Conservation (phyloP, 257 asterid species). For the Catharanthus roseus region DNA sequence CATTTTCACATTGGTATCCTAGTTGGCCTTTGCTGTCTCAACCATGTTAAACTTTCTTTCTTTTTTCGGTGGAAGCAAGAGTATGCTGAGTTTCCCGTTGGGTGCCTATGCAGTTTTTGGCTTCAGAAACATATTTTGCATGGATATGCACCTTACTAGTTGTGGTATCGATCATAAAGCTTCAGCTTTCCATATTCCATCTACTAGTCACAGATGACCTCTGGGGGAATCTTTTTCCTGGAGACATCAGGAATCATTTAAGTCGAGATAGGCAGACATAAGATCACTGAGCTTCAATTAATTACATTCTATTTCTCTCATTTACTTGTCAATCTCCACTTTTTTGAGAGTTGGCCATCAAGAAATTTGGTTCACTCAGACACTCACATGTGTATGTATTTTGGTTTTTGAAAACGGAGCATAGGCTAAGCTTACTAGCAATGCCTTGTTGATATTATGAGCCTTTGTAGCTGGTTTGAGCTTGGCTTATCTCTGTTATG, state of each 20-base stretch:
- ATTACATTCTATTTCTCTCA: not conserved
- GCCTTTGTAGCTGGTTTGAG: not conserved
- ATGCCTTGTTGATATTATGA: not conserved
- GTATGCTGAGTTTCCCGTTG: not conserved
- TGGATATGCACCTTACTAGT: not conserved
- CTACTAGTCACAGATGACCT: not conserved
- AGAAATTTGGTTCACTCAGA: too few species aligned
- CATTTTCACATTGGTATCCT: not conserved
- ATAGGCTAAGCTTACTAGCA: not conserved
- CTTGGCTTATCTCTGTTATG: not conserved
- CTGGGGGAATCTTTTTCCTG: not conserved
- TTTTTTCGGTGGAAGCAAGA: not conserved
- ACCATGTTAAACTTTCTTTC: not conserved
- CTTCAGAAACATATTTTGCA: not conserved
- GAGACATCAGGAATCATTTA: not conserved
- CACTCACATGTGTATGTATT: not conserved
- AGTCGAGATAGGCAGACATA: not conserved
- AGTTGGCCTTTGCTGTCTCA: not conserved
- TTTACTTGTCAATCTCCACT: not conserved
- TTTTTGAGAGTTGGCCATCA: not conserved
- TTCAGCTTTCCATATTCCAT: too few species aligned
- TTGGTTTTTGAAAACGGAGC: not conserved
- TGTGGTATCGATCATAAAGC: not conserved
- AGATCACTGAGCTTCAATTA: not conserved
- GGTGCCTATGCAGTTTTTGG: not conserved